Conservation (phyloP, 345 rosid species). For the Hibiscus mutabilis region DNA sequence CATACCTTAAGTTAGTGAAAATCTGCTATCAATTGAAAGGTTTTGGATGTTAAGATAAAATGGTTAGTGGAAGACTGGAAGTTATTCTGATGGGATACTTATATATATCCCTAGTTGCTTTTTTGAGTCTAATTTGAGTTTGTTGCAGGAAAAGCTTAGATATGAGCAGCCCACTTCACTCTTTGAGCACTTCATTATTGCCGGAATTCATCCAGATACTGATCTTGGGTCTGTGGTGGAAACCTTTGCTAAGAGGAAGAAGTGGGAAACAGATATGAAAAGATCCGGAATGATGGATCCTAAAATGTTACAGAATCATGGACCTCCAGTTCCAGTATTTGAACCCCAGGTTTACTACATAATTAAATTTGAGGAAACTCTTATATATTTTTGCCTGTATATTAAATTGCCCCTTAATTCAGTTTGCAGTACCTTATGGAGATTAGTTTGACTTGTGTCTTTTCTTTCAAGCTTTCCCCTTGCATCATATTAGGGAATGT, state of each 20-base stretch:
- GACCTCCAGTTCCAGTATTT: slow-evolving; percentile 62
- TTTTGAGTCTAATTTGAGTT: slow-evolving; percentile 12
- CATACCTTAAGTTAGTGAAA: no score
- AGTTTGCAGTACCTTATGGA: neutral
- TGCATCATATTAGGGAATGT: neutral
- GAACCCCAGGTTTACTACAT: slow-evolving; percentile 74
- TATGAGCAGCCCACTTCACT: slow-evolving; percentile 71
- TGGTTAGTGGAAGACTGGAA: neutral
- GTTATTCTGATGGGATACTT: neutral
- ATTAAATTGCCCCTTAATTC: neutral
- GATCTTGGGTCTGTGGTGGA: slow-evolving; percentile 73
- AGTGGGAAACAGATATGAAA: slow-evolving; percentile 64
- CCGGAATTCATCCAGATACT: slow-evolving; percentile 79
- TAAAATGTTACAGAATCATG: slow-evolving; percentile 42
- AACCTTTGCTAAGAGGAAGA: slow-evolving; percentile 72
- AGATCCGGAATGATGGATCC: slow-evolving; percentile 48
- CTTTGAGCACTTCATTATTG: slow-evolving; percentile 84
- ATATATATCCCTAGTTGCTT: neutral
- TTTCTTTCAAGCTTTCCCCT: neutral
- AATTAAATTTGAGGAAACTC: neutral
- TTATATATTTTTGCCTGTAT: neutral
- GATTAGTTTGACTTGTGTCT: neutral
- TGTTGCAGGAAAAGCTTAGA: slow-evolving; percentile 57
- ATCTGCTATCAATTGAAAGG: neutral
- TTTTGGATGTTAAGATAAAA: neutral